A percentile compares a stretch with the other conserved stretches of the same genome.
These are phyloP conservation scores for Glycine latifolia DNA, from an alignment of 306 rosid species.

Conservation along the genomic window DNA sequence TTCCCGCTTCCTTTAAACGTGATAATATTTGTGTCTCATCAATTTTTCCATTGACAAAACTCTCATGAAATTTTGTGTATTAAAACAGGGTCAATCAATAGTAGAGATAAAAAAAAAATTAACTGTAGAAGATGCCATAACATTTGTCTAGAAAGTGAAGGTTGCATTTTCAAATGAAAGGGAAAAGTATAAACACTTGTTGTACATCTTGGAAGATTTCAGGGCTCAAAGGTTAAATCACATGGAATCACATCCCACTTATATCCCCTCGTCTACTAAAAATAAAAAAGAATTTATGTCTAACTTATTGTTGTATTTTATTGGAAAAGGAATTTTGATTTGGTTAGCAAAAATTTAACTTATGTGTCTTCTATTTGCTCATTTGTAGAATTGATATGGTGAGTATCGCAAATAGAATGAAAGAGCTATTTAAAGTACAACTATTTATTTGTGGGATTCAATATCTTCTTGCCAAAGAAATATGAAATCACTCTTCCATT, in stretches of 20 bases:
- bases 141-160: conserved; percentile 77
- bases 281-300: not conserved
- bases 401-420: conserved; percentile 73
- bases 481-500: too few species aligned
- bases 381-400: conserved; percentile 70
- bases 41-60: not conserved
- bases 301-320: not conserved
- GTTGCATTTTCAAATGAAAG: conserved; percentile 73
- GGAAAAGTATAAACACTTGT: conserved; percentile 73
- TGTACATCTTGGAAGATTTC: conserved; percentile 83
- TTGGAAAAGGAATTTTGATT: conserved; percentile 5
- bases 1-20: too few species aligned
- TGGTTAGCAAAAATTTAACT: conserved; percentile 36
- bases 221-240: conserved; percentile 72
- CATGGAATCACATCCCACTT: not conserved
- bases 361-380: conserved; percentile 15
- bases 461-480: too few species aligned
- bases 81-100: conserved; percentile 51
- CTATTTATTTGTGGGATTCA: too few species aligned
- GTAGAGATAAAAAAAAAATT: conserved; percentile 59
- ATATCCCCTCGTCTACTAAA: not conserved
- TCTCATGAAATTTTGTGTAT: conserved; percentile 34
- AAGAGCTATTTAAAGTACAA: conserved; percentile 72
- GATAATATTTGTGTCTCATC: too few species aligned
- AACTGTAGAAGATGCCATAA: conserved; percentile 74